These are phyloP conservation scores for Kandelia obovata DNA, from an alignment of 345 rosid genomes.

Conservation along the genomic window DNA sequence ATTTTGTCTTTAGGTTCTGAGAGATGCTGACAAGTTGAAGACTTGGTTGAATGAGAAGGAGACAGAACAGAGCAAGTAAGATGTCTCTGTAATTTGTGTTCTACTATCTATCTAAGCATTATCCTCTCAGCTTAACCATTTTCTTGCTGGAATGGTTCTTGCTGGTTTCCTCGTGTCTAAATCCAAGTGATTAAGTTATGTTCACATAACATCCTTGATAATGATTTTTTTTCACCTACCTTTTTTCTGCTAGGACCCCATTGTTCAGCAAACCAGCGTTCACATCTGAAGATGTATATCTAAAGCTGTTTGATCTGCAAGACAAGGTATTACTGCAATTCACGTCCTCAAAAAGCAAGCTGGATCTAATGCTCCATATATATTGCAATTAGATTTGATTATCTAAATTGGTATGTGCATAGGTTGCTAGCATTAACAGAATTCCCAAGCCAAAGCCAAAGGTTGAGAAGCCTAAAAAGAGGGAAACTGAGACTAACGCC, in stretches of 20 bases:
- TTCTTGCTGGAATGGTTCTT: neutral
- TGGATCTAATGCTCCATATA: neutral
- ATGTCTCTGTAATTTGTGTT: constrained; percentile 5
- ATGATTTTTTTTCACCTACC: neutral
- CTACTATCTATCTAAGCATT: neutral
- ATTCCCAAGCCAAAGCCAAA: constrained; percentile 95
- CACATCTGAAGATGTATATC: constrained; percentile 75
- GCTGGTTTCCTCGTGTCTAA: neutral
- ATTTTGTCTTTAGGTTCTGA: constrained; percentile 43
- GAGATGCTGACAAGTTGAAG: constrained; percentile 58
- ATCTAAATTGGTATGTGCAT: constrained; percentile 1
- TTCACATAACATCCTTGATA: neutral
- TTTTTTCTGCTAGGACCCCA: constrained; percentile 43
- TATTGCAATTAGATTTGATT: neutral
- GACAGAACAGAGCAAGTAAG: constrained; percentile 77
- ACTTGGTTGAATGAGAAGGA: constrained; percentile 86
- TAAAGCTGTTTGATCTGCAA: constrained; percentile 56
- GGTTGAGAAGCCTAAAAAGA: constrained; percentile 65
- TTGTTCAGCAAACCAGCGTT: constrained; percentile 55
- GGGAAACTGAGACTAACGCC: constrained; percentile 41
- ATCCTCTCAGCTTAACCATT: neutral
- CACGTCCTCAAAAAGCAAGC: neutral
- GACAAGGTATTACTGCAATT: constrained; percentile 55
- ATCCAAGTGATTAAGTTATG: neutral
- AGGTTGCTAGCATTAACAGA: constrained; percentile 59